Percentiles rank a stretch among this genome's conserved stretches.
These are phyloP conservation scores for Fagopyrum tataricum DNA, from an alignment of 148 eudicot genomes.

Conservation along the genomic window DNA sequence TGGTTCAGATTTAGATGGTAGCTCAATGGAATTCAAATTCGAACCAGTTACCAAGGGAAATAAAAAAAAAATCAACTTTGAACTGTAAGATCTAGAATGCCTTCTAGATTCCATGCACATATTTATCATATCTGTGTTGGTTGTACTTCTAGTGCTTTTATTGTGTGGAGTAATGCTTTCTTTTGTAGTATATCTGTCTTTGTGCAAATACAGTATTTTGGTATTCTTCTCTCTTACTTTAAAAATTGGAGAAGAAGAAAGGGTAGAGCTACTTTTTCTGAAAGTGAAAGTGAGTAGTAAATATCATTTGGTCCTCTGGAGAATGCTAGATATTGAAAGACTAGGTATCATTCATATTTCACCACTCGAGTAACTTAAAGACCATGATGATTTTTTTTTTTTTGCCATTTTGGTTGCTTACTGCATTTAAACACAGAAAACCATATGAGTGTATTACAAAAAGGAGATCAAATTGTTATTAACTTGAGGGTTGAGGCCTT, in stretches of 20 bases:
- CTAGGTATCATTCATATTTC: background rate
- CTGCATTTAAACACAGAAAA: conserved; percentile 3
- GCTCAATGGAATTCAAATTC: conserved; percentile 72
- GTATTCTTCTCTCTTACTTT: background rate
- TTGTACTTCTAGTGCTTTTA: background rate
- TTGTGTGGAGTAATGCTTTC: background rate
- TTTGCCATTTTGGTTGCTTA: background rate
- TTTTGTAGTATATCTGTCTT: background rate
- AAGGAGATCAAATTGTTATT: background rate
- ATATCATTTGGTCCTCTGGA: background rate
- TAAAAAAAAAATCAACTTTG: conserved; percentile 62
- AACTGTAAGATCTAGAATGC: conserved; percentile 45
- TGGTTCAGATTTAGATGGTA: conserved; percentile 39
- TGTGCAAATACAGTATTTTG: background rate
- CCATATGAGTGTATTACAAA: background rate
- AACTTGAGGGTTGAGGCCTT: background rate
- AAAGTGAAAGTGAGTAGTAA: background rate
- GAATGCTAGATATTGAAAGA: background rate
- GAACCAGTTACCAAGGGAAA: conserved; percentile 59
- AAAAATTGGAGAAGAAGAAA: background rate
- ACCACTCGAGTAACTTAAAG: background rate
- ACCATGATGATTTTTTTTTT: background rate
- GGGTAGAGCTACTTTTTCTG: background rate
- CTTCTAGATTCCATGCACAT: background rate
- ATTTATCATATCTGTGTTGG: background rate